Base-by-base conservation (phyloP, 2,329 filamentous ascomycete genomes). In the Bisporella sp. region DNA sequence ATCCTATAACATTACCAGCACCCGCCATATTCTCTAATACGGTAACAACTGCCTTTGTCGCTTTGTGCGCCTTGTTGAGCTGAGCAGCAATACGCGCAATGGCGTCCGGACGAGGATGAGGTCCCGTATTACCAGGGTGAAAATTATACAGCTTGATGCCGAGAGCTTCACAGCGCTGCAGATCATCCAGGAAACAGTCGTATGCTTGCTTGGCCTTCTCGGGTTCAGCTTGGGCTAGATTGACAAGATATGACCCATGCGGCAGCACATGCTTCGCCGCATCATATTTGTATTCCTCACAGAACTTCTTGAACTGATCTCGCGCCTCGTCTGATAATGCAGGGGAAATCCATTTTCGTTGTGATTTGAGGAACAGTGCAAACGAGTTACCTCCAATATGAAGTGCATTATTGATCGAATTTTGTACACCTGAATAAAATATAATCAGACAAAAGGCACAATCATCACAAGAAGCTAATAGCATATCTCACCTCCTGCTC, bases 71-170 rank as follows among this genome's bases (percentile, higher is more conserved):
- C 52, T 78, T 79, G 65, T 96, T 96, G 46, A 99, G 76, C 61
- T 91, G 86, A 41, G 76, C 73, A 1, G 93, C 90, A 46, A 99
- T 88, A 39, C 93, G 82, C 11, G 70, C 74, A 51, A 95, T 84
- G 4, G 91, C 91, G 21, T 81, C 83, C 1, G 76, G 72, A 35
- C 85, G 80, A 4, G 78, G 74, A 33, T 78, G 78, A 44, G 84
- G 82, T 50, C 85, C 86, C 1, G 85, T 85, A 51, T 85, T 91
- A 21, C 93, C 93, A 0, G 93, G 93, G 65, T 99, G 93, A 71
- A 99, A 97, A 69, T 99, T 99, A 74, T 97, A 99, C n/a, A 96
- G 77, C 54, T 72, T 76, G 62, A 99, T 96, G 1, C 90, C 89
- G 0, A 99, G 79, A 43, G 78, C 76, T 63, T 96, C 87, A 67